A percentile compares a stretch with the other conserved stretches of the same genome.
Evolutionary conservation across 1,284 basidiomycete genomes (phyloP).

Genomic region (Prillingera fragicola): DNA sequence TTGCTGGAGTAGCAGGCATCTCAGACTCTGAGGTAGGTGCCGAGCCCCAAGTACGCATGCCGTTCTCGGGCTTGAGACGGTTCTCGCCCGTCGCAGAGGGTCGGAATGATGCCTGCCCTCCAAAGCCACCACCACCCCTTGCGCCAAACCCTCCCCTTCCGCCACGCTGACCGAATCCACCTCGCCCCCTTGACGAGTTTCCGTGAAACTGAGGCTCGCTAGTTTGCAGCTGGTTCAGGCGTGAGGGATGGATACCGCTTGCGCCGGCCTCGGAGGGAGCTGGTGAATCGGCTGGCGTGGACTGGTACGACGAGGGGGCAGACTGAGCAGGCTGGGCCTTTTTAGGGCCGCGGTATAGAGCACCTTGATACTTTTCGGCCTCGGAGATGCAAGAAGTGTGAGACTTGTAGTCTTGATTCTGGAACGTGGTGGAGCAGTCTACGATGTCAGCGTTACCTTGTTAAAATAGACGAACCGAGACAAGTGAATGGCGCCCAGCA

Average conservation of each 20-base stretch:
- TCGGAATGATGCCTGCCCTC: conserved; percentile 1
- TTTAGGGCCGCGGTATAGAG: conserved; percentile 72
- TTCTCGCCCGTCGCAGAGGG: conserved; percentile 33
- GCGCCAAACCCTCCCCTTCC: conserved; percentile 10
- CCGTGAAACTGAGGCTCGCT: neutral
- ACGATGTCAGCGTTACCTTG: neutral
- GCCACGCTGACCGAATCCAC: conserved; percentile 8
- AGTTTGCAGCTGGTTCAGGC: conserved; percentile 13
- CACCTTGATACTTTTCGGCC: conserved; percentile 86
- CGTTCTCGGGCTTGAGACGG: conserved; percentile 22
- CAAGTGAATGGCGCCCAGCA: conserved; percentile 67
- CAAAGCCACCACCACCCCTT: conserved; percentile 2
- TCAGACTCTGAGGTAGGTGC: conserved; percentile 20
- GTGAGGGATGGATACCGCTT: conserved; percentile 35
- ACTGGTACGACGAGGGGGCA: conserved; percentile 8
- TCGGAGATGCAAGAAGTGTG: conserved; percentile 82
- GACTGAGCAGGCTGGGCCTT: conserved; percentile 41
- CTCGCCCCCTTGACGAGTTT: conserved; percentile 12
- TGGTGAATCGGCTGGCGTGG: conserved; percentile 12
- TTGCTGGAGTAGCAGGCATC: neutral
- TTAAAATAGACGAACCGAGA: conserved; percentile 49
- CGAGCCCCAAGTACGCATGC: conserved; percentile 46
- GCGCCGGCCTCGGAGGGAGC: conserved; percentile 13
- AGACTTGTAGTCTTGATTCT: conserved; percentile 64
- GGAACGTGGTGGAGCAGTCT: conserved; percentile 78